Evolutionary conservation across 176 grass and related monocot species (phyloP).

Genomic region (Metroxylon sagu): DNA sequence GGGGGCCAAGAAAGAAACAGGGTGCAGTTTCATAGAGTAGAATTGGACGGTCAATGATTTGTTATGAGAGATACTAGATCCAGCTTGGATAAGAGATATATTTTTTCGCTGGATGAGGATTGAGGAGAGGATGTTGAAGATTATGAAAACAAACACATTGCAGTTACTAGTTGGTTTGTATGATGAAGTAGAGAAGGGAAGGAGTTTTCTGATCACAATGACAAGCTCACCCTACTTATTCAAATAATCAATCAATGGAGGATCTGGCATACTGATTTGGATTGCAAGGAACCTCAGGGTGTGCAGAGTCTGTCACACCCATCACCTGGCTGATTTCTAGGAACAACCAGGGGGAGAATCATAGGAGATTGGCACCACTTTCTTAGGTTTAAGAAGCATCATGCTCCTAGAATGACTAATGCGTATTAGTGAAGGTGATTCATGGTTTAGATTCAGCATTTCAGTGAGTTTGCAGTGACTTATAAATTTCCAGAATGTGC

Average conservation of each 20-base stretch:
- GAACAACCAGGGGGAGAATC: constrained; percentile 22
- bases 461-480: no score
- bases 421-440: constrained; percentile 26
- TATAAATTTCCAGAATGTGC: no score
- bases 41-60: constrained; percentile 30
- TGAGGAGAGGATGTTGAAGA: constrained; percentile 12
- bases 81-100: constrained; percentile 7
- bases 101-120: constrained; percentile 23
- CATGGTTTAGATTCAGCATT: no score
- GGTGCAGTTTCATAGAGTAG: constrained; percentile 49
- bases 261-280: constrained; percentile 3
- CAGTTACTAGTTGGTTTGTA: constrained; percentile 26
- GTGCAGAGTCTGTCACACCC: constrained; percentile 21
- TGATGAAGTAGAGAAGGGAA: constrained; percentile 28
- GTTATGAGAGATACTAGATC: constrained; percentile 10
- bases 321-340: constrained; percentile 28
- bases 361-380: constrained; percentile 14
- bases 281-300: constrained; percentile 35
- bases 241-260: constrained; percentile 29
- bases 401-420: constrained; percentile 38
- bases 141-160: constrained; percentile 24
- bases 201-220: constrained; percentile 24
- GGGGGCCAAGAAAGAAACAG: constrained; percentile 37
- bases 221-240: constrained; percentile 31
- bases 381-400: constrained; percentile 24